Conservation (phyloP, 2,329 filamentous ascomycete species). For the Sordariomycetes sp. region DNA sequence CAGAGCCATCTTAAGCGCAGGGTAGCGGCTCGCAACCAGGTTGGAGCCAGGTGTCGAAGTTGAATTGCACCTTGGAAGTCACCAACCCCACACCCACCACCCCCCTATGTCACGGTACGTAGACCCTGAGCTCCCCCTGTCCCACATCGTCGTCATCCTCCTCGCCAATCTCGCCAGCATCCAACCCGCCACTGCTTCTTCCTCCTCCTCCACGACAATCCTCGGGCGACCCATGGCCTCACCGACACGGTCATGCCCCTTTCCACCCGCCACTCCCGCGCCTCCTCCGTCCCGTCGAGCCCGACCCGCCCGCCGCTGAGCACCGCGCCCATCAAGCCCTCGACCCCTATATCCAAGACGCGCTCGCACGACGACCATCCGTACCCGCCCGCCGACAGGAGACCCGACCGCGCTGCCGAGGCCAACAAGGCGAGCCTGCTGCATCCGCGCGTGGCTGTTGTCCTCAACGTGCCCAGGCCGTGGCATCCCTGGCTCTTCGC, state of each 20-base stretch:
- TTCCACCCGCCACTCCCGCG: slow-evolving; percentile 2
- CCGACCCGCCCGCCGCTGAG: background rate
- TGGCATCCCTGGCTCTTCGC: slow-evolving; percentile 69
- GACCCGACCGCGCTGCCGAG: background rate
- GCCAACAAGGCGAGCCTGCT: slow-evolving; percentile 32
- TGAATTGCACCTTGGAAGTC: too few species aligned
- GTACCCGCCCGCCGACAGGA: background rate
- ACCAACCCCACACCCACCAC: too few species aligned
- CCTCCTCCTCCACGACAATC: background rate
- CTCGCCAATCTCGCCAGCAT: slow-evolving; percentile 11
- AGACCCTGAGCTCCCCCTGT: too few species aligned
- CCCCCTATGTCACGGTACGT: too few species aligned
- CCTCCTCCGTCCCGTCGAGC: slow-evolving; percentile 5
- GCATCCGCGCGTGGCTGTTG: slow-evolving; percentile 70
- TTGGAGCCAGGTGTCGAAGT: background rate
- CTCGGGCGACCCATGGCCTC: slow-evolving; percentile 2
- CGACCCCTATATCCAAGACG: background rate
- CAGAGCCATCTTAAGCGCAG: too few species aligned
- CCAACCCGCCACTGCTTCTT: background rate
- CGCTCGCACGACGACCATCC: background rate
- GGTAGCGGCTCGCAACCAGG: too few species aligned
- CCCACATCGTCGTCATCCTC: slow-evolving; percentile 2
- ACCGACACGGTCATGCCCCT: background rate
- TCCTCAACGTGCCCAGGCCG: slow-evolving; percentile 60
- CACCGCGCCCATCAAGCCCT: background rate